Evolutionary conservation across 1,139 yeast genomes (phyloP), one percentile per base, ranked within the genome.

Genomic region (Trichomonascaceae sp.): DNA sequence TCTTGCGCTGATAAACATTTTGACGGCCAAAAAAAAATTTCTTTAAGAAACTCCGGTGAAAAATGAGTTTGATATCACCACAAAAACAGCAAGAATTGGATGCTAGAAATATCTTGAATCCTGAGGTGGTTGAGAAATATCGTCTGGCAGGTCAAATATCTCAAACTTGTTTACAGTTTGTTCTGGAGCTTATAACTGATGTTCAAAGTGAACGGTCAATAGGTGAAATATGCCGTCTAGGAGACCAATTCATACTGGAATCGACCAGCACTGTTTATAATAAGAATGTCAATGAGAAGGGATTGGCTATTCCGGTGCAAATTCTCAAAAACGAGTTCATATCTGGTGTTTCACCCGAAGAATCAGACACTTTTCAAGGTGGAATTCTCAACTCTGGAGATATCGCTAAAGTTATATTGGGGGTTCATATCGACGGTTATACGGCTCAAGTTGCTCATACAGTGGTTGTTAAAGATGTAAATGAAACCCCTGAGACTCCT

Each of bases 371-470:
- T 45, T 66, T 70, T 61, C 74, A 71, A 57, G 74, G 70, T n/a
- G 73, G 74, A 27, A 63, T 67, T 54, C 64, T 80, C 17, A 74
- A 75, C 56, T 82, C 83, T 39, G 98, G 98, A 52, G 98, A 93
- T 68, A 76, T 91, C 51, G 89, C 87, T 45, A 90, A 93, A 56
- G 79, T 93, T 55, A 76, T 86, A 20, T 76, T 90, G 43, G 98
- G 97, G 49, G 91, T 87, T 56, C 97, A 93, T 61, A 82, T 93
- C 62, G 99, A 93, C 70, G 99, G 99, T 51, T 93, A 91, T 73
- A 87, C 97, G 17, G 85, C 96, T 3, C 82, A 83, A 66, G 83
- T 82, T 7, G 82, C 95, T 32, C 99, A 93, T 70, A 90, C 97
- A 3, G 69, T 89, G 57, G 95, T 90, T 43, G 84, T 91, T 54